Conservation (phyloP, 345 rosid genomes). For the Melaleuca quinquenervia region DNA sequence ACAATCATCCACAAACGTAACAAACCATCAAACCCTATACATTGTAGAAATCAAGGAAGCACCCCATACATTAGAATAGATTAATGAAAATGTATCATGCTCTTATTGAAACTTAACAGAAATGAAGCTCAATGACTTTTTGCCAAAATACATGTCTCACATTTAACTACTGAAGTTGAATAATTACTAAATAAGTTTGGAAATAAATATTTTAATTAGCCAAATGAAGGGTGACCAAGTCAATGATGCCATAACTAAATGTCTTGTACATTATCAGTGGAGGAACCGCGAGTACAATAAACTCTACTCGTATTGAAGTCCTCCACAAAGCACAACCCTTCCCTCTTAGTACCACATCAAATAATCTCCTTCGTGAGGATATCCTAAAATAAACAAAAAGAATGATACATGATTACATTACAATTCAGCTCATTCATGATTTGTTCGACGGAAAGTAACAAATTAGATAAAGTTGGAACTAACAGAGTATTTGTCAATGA, state of each 20-base stretch:
- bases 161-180: background rate
- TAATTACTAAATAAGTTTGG: background rate
- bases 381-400: background rate
- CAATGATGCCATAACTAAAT: background rate
- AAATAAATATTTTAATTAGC: background rate
- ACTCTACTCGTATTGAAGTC: background rate
- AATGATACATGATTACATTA: background rate
- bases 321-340: background rate
- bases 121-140: background rate
- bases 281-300: no score
- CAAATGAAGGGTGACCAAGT: background rate
- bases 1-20: background rate
- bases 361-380: background rate
- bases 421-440: background rate
- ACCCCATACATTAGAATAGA: slow-evolving; percentile 1
- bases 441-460: background rate
- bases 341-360: slow-evolving; percentile 1
- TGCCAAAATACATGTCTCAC: background rate
- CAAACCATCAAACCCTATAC: background rate
- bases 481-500: background rate
- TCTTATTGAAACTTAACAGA: background rate
- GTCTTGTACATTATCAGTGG: background rate
- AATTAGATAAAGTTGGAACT: background rate
- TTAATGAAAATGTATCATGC: background rate
- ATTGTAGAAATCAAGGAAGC: background rate